Conservation (phyloP, 2,329 filamentous ascomycete species). For the Pseudopithomyces maydicus region DNA sequence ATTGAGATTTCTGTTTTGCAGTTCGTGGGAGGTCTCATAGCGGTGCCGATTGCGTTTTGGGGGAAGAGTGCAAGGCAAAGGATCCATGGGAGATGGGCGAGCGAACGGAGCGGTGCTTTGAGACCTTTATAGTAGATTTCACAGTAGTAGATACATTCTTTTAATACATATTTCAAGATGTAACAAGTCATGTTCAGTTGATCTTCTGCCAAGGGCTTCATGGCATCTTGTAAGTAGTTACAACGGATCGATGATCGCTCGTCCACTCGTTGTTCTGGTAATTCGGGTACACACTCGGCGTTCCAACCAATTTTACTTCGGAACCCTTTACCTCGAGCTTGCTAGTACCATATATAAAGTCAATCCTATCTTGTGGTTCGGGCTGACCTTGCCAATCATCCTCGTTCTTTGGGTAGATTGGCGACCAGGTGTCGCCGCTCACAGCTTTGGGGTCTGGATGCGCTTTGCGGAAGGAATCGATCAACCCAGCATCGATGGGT, state of each 20-base stretch:
- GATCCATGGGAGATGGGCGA: slow-evolving; percentile 34
- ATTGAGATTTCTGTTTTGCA: slow-evolving; percentile 45
- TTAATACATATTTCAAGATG: background rate
- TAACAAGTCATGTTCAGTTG: too few relatives aligned
- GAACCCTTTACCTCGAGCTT: slow-evolving; percentile 10
- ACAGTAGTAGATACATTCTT: background rate
- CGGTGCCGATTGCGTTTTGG: slow-evolving; percentile 37
- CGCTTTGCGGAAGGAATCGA: slow-evolving; percentile 9
- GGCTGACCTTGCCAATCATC: slow-evolving; percentile 4
- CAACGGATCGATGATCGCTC: slow-evolving; percentile 11
- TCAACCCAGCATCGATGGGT: slow-evolving; percentile 2
- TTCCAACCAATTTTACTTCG: slow-evolving; percentile 5
- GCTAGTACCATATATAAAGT: slow-evolving; percentile 10
- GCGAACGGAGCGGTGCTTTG: slow-evolving; percentile 32
- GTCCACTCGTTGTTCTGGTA: slow-evolving; percentile 15
- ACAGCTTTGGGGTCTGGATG: slow-evolving; percentile 1
- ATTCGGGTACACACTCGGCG: background rate
- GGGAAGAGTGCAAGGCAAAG: slow-evolving; percentile 33
- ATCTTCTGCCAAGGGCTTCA: too few relatives aligned
- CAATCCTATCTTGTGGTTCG: slow-evolving; percentile 14
- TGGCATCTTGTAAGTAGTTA: slow-evolving; percentile 8
- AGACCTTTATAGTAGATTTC: slow-evolving; percentile 22
- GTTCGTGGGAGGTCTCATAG: slow-evolving; percentile 30
- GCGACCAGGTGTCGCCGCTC: slow-evolving; percentile 11
- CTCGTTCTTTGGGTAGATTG: slow-evolving; percentile 6